Evolutionary conservation across 73 alveolate genomes (phyloP).

Genomic region (Durusdinium trenchii): DNA sequence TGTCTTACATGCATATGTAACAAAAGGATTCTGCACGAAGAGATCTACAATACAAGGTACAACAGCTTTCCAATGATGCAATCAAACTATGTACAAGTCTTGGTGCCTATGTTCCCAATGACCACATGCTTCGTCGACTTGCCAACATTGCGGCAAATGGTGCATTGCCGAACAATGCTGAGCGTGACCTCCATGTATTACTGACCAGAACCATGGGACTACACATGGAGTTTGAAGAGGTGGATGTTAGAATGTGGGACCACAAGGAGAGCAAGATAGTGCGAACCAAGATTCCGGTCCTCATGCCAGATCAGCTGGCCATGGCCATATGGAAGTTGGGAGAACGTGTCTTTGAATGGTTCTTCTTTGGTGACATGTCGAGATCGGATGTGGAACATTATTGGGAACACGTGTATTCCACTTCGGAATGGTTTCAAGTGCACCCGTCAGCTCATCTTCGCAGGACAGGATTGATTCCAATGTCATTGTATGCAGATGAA

Average conservation of each 20-base stretch:
- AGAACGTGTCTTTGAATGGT: not conserved
- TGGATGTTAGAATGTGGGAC: slow-evolving; percentile 5
- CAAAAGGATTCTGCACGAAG: not conserved
- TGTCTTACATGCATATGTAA: too few relatives aligned
- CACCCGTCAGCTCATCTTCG: not conserved
- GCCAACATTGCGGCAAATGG: not conserved
- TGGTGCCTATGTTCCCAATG: slow-evolving; percentile 10
- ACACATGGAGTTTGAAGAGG: not conserved
- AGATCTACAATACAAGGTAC: too few relatives aligned
- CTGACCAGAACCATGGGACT: not conserved
- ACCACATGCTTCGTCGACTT: not conserved
- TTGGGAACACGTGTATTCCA: not conserved
- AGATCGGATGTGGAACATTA: not conserved
- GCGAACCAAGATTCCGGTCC: not conserved
- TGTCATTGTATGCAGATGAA: not conserved
- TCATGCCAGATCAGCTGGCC: slow-evolving; percentile 26
- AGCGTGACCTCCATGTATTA: not conserved
- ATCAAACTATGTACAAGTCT: not conserved
- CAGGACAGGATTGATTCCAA: not conserved
- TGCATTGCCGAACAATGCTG: not conserved
- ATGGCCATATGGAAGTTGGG: slow-evolving; percentile 36
- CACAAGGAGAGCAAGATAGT: not conserved
- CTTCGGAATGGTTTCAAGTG: not conserved
- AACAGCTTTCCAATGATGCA: too few relatives aligned
- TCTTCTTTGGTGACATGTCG: not conserved